Percentiles rank a stretch among this genome's conserved stretches.
Evolutionary conservation across 495 filamentous ascomycete genomes (phyloP).

Genomic region (Stereocaulon alpinum): DNA sequence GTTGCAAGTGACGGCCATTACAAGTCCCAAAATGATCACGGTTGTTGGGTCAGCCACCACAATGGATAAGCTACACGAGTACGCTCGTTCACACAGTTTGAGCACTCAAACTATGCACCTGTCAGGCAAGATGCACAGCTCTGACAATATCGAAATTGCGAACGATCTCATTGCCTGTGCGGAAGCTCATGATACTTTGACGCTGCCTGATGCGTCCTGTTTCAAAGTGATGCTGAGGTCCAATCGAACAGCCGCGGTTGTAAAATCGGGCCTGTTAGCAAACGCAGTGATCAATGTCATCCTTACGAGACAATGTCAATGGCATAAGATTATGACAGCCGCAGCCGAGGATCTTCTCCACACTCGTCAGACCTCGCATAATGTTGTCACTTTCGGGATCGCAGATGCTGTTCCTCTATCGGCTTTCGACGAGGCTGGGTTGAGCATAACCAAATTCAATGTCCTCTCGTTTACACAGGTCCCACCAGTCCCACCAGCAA

Average conservation of each 20-base stretch:
- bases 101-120: not conserved
- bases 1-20: slow-evolving; percentile 25
- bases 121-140: slow-evolving; percentile 26
- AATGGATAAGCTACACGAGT: slow-evolving; percentile 15
- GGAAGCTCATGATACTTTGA: slow-evolving; percentile 7
- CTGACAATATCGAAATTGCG: slow-evolving; percentile 24
- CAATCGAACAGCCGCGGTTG: slow-evolving; percentile 20
- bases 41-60: slow-evolving; percentile 19
- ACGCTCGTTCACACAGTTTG: not conserved
- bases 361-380: slow-evolving; percentile 4
- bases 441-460: slow-evolving; percentile 19
- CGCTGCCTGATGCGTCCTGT: slow-evolving; percentile 17
- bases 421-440: slow-evolving; percentile 19
- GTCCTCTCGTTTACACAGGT: not conserved
- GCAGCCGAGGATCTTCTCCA: slow-evolving; percentile 21
- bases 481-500: no score
- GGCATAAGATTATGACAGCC: slow-evolving; percentile 22
- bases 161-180: slow-evolving; percentile 20
- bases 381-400: slow-evolving; percentile 23
- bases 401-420: slow-evolving; percentile 23
- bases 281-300: slow-evolving; percentile 23
- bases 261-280: slow-evolving; percentile 16
- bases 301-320: slow-evolving; percentile 26
- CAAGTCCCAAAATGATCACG: slow-evolving; percentile 22
- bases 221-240: slow-evolving; percentile 24